These are phyloP conservation scores for Solanum megistacrolobum DNA, from an alignment of 257 asterid genomes.

Conservation along the genomic window DNA sequence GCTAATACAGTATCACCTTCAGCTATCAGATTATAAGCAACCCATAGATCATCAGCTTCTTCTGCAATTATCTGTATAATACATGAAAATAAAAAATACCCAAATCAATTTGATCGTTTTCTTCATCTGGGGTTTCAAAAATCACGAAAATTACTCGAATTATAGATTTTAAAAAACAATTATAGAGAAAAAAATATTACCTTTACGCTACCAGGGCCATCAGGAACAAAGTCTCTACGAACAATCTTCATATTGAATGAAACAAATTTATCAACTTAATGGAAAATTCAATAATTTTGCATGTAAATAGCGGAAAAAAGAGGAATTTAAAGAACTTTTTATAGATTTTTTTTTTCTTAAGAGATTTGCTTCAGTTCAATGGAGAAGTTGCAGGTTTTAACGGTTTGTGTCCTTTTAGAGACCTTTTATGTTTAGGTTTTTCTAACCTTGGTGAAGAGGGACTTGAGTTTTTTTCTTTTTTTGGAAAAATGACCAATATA, in stretches of 20 bases:
- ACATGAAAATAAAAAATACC: not conserved
- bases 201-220: constrained; percentile 93
- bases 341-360: not conserved
- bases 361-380: not conserved
- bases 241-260: constrained; percentile 53
- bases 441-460: not conserved
- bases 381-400: not conserved
- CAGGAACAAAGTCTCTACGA: constrained; percentile 32
- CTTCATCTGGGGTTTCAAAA: not conserved
- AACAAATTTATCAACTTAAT: not conserved
- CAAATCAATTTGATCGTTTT: not conserved
- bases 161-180: not conserved
- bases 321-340: not conserved
- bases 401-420: not conserved
- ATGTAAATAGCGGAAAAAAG: not conserved
- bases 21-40: constrained; percentile 69
- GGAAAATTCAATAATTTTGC: not conserved
- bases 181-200: constrained; percentile 12
- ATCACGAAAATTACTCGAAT: not conserved
- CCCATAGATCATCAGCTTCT: constrained; percentile 91
- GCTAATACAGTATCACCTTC: constrained; percentile 68
- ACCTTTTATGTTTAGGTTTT: not conserved
- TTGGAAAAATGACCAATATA: not conserved
- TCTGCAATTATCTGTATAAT: constrained; percentile 69
- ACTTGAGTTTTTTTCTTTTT: not conserved